Evolutionary conservation across 2,329 filamentous ascomycete species (phyloP).

Genomic region (Pseudogymnoascus sp.): DNA sequence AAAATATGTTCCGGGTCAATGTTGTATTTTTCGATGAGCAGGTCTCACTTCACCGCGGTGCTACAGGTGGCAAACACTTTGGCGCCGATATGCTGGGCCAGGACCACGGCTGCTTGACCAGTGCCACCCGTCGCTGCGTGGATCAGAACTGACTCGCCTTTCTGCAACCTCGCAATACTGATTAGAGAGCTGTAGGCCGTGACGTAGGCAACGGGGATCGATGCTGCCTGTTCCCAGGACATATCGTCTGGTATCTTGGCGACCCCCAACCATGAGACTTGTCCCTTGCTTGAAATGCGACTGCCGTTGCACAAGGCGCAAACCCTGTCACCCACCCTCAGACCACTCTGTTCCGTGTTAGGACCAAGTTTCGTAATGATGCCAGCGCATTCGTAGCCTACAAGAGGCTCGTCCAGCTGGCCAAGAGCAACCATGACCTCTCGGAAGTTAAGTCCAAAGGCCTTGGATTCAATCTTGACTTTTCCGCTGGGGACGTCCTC

Average conservation of each 20-base stretch:
- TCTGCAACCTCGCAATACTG: conserved; percentile 30
- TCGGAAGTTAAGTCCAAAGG: too few relatives aligned
- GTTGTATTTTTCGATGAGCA: background rate
- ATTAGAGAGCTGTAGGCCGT: conserved; percentile 38
- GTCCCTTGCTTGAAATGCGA: conserved; percentile 11
- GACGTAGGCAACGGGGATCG: conserved; percentile 33
- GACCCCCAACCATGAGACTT: background rate
- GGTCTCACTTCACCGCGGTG: too few relatives aligned
- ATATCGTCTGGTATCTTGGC: conserved; percentile 32
- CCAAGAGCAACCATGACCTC: too few relatives aligned
- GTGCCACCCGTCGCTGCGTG: conserved; percentile 17
- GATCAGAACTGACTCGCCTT: conserved; percentile 23
- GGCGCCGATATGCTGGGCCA: conserved; percentile 26
- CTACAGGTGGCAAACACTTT: conserved; percentile 36
- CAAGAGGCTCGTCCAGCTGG: too few relatives aligned
- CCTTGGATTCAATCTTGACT: too few relatives aligned
- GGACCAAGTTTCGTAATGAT: too few relatives aligned
- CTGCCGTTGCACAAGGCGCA: background rate
- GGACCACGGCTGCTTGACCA: conserved; percentile 20
- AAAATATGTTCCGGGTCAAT: background rate
- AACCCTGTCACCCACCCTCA: conserved; percentile 30
- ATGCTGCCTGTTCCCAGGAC: conserved; percentile 31
- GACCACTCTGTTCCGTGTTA: background rate
- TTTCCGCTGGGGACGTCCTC: too few relatives aligned
- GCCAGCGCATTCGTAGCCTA: too few relatives aligned